Percentiles rank a stretch among this genome's conserved stretches.
phyloP scores from a whole-genome alignment of 257 asterid species.

The Paulownia fortunei region DNA sequence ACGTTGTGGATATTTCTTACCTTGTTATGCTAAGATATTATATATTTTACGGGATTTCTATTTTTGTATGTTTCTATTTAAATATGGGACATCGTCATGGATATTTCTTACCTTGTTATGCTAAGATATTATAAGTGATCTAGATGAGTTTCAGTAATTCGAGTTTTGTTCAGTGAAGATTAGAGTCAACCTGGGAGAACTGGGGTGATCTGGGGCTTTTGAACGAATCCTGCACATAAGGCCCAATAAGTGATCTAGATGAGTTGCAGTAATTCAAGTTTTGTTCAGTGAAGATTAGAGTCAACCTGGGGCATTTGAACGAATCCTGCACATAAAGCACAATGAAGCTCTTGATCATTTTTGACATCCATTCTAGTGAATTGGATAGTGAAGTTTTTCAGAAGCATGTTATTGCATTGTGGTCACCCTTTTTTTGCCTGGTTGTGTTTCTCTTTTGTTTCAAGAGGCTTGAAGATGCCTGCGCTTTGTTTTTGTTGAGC shows the following conservation, averaged over 20 bases:
- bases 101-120: background rate
- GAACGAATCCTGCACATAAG: too few relatives aligned
- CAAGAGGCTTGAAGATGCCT: too few relatives aligned
- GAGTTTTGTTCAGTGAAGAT: background rate
- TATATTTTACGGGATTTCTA: too few relatives aligned
- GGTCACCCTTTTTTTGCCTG: too few relatives aligned
- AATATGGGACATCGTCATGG: background rate
- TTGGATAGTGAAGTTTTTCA: too few relatives aligned
- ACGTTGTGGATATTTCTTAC: too few relatives aligned
- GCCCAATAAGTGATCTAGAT: background rate
- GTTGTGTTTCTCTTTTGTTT: too few relatives aligned
- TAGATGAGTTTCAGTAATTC: background rate
- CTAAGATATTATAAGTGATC: too few relatives aligned
- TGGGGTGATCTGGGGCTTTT: background rate
- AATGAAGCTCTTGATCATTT: background rate
- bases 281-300: background rate
- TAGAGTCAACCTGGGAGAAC: background rate
- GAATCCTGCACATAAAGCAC: background rate
- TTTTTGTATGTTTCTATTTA: background rate
- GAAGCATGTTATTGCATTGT: too few relatives aligned
- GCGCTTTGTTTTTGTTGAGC: too few relatives aligned
- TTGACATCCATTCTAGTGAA: too few relatives aligned
- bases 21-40: too few relatives aligned
- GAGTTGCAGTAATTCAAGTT: background rate
- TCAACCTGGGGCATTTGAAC: background rate